Percentiles rank a stretch among this genome's conserved stretches.
These are phyloP conservation scores for Leptographium radiaticola DNA, from an alignment of 2,329 filamentous ascomycete genomes.

Conservation along the genomic window DNA sequence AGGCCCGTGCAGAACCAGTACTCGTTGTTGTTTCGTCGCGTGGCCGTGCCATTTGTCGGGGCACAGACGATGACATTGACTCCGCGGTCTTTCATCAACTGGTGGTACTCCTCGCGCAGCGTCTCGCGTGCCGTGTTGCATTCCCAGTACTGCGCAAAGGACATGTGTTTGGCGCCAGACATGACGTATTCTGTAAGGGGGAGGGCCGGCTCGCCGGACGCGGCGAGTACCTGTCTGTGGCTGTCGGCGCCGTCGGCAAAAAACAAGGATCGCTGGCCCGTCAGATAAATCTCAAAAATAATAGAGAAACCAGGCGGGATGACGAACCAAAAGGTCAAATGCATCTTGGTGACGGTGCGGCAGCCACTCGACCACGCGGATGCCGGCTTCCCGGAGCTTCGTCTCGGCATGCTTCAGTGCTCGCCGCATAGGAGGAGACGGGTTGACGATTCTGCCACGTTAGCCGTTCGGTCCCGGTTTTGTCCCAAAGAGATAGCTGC, in stretches of 20 bases:
- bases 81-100: not conserved
- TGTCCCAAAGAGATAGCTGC: not conserved
- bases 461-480: too few relatives aligned
- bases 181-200: not conserved
- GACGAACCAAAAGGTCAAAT: not conserved
- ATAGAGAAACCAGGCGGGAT: too few relatives aligned
- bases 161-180: not conserved
- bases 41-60: not conserved
- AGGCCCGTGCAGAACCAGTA: conserved; percentile 5
- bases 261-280: not conserved
- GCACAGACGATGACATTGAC: conserved; percentile 4
- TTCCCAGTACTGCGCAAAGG: not conserved
- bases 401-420: not conserved
- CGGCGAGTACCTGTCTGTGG: not conserved
- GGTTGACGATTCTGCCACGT: not conserved
- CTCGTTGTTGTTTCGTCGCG: not conserved
- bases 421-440: not conserved
- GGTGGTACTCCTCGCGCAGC: not conserved
- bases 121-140: not conserved
- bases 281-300: too few relatives aligned
- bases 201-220: not conserved
- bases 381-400: not conserved
- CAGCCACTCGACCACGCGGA: not conserved
- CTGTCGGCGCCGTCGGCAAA: not conserved
- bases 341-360: not conserved